Conservation (phyloP, 257 asterid genomes). For the Solanum bulbocastanum region DNA sequence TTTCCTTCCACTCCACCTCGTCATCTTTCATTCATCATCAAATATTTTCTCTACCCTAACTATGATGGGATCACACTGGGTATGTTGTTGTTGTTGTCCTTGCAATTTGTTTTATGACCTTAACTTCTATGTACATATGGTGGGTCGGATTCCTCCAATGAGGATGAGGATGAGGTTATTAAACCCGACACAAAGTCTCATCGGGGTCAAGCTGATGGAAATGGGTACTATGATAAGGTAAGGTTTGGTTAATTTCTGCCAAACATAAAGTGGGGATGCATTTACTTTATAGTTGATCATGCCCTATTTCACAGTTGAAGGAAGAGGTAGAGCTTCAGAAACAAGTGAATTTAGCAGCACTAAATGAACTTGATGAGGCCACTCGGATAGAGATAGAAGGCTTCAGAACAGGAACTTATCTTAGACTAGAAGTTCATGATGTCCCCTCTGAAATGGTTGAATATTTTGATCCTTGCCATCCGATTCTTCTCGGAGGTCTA, state of each 20-base stretch:
- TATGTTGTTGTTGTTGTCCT: background rate
- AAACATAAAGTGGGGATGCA: background rate
- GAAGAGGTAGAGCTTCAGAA: constrained; percentile 79
- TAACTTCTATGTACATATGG: constrained; percentile 45
- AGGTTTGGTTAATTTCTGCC: background rate
- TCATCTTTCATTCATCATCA: background rate
- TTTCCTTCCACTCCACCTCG: background rate
- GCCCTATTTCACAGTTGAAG: constrained; percentile 46
- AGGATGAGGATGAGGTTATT: constrained; percentile 40
- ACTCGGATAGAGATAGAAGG: constrained; percentile 86
- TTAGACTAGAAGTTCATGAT: constrained; percentile 76
- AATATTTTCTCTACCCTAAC: background rate
- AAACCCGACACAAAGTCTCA: constrained; percentile 31
- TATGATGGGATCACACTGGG: background rate
- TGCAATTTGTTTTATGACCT: constrained; percentile 34
- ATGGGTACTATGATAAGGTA: constrained; percentile 78
- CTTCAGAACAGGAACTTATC: constrained; percentile 76
- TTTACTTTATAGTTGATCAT: background rate
- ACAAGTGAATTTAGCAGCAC: constrained; percentile 76
- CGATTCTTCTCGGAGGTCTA: constrained; percentile 90
- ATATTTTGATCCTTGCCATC: constrained; percentile 84
- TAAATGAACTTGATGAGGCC: constrained; percentile 79
- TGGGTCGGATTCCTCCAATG: constrained; percentile 53
- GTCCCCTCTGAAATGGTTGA: constrained; percentile 97
- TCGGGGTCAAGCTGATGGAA: constrained; percentile 46